phyloP scores from a whole-genome alignment of 306 rosid species.

The Castanea sativa region DNA sequence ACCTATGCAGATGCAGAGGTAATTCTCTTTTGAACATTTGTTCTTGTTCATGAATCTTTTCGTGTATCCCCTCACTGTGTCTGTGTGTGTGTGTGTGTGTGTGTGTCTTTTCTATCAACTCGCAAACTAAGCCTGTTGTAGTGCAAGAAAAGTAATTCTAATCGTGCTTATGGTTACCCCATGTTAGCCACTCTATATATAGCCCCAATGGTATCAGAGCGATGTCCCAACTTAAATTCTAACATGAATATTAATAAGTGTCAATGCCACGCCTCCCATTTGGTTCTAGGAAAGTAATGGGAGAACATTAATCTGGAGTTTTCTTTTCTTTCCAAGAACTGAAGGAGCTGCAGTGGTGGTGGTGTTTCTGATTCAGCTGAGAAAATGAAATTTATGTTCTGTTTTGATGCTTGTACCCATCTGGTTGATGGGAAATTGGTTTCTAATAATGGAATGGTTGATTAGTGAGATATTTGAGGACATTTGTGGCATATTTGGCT shows the following conservation, averaged over 20 bases:
- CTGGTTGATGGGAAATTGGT: background rate
- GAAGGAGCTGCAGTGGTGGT: background rate
- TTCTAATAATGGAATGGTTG: too few species aligned
- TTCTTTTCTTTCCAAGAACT: background rate
- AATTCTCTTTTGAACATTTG: conserved; percentile 25
- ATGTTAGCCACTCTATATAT: too few species aligned
- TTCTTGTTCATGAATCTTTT: background rate
- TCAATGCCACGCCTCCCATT: background rate
- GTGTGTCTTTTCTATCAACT: background rate
- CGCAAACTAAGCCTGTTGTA: too few species aligned
- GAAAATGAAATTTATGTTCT: background rate
- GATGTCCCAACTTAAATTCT: too few species aligned
- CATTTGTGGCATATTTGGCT: background rate
- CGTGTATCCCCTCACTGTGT: background rate
- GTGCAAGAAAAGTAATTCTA: too few species aligned
- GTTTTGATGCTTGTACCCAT: background rate
- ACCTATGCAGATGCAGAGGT: conserved; percentile 93
- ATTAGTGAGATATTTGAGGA: background rate
- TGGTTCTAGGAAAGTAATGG: background rate
- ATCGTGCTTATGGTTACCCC: too few species aligned
- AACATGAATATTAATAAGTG: background rate
- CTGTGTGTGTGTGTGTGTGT: background rate
- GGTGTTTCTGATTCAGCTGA: background rate
- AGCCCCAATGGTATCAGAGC: too few species aligned
- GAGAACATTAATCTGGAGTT: background rate